Percentiles rank a stretch among this genome's conserved stretches.
phyloP scores from a whole-genome alignment of 2,329 filamentous ascomycete genomes.

The Colletotrichum graminicola region DNA sequence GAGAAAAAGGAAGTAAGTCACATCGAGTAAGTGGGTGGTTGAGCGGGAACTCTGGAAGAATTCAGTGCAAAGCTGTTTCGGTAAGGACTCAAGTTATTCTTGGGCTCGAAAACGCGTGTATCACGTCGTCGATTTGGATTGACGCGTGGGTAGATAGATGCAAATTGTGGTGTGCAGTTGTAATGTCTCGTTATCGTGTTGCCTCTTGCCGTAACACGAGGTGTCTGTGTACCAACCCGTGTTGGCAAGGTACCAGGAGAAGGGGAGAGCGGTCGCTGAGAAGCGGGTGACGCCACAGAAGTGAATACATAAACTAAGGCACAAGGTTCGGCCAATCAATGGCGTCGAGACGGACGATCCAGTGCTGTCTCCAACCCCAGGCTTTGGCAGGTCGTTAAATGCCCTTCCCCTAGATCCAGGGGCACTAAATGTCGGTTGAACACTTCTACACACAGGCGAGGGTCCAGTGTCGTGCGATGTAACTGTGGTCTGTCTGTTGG shows the following conservation, averaged over 20 bases:
- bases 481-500: neutral
- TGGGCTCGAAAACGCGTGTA: constrained; percentile 12
- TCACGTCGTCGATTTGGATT: constrained; percentile 13
- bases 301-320: neutral
- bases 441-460: constrained; percentile 5
- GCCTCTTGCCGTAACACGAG: constrained; percentile 28
- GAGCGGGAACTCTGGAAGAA: neutral
- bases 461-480: constrained; percentile 6
- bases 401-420: constrained; percentile 3
- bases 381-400: constrained; percentile 1
- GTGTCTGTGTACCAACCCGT: constrained; percentile 30
- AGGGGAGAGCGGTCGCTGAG: constrained; percentile 21
- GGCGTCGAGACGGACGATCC: constrained; percentile 30
- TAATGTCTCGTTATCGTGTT: constrained; percentile 25
- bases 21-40: neutral
- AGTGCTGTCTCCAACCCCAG: constrained; percentile 37
- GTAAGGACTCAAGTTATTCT: constrained; percentile 2
- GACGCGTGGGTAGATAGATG: constrained; percentile 1
- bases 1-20: constrained; percentile 1
- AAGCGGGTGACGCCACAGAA: constrained; percentile 35
- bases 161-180: constrained; percentile 18
- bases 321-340: constrained; percentile 22
- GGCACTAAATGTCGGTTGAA: constrained; percentile 11
- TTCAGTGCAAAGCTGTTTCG: constrained; percentile 3
- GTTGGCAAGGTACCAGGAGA: constrained; percentile 25